Evolutionary conservation across 345 rosid species (phyloP).

Genomic region (Fremontodendron californicum): DNA sequence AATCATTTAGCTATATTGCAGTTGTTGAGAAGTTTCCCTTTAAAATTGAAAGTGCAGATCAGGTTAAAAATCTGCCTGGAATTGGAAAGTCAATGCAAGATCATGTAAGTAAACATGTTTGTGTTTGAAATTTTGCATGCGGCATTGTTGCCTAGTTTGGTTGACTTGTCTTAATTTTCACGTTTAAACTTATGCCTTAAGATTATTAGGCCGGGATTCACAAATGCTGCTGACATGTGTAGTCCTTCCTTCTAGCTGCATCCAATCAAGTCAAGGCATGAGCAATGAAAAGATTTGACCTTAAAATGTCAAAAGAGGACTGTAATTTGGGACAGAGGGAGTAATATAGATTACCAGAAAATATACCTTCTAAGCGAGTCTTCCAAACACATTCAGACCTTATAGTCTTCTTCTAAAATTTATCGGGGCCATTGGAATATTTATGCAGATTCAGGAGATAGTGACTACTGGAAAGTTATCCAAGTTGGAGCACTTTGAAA

Average conservation of each 20-base stretch:
- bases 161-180: background rate
- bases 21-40: constrained; percentile 84
- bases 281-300: background rate
- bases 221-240: background rate
- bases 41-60: constrained; percentile 77
- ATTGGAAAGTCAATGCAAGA: constrained; percentile 96
- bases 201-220: background rate
- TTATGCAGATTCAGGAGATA: constrained; percentile 88
- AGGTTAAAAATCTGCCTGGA: constrained; percentile 76
- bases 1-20: constrained; percentile 89
- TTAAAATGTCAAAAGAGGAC: background rate
- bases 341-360: background rate
- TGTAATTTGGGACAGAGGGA: background rate
- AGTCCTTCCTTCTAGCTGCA: background rate
- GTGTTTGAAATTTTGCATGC: background rate
- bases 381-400: background rate
- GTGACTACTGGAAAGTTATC: constrained; percentile 77
- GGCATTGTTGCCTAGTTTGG: constrained; percentile 6
- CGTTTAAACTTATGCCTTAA: background rate
- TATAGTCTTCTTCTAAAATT: background rate
- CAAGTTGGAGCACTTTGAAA: constrained; percentile 92
- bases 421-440: constrained; percentile 14
- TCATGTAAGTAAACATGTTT: constrained; percentile 59
- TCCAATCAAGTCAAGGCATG: background rate
- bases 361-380: background rate